Evolutionary conservation across 169 alveolate species (phyloP).

Genomic region (Plasmodium reichenowi): DNA sequence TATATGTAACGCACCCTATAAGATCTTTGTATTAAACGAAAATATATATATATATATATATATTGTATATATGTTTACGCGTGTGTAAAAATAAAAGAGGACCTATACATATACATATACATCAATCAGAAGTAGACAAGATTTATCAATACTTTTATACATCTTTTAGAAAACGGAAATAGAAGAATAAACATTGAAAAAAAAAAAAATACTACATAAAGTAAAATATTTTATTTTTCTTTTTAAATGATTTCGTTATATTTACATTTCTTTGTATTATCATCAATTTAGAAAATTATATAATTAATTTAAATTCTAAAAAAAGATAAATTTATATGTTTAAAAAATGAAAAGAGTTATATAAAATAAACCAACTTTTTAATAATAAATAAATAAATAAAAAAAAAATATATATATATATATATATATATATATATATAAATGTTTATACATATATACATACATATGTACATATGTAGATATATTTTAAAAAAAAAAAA

Average conservation of each 20-base stretch:
- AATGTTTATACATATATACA: neutral
- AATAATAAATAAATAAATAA: neutral
- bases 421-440: too few relatives aligned
- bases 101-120: slow-evolving; percentile 4
- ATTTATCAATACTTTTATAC: slow-evolving; percentile 6
- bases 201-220: slow-evolving; percentile 19
- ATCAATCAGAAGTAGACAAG: slow-evolving; percentile 36
- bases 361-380: neutral
- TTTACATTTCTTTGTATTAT: slow-evolving; percentile 7
- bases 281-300: slow-evolving; percentile 20
- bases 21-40: too few relatives aligned
- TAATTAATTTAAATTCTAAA: slow-evolving; percentile 24
- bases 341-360: slow-evolving; percentile 4
- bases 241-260: neutral
- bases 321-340: slow-evolving; percentile 4
- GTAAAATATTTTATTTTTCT: slow-evolving; percentile 12
- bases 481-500: neutral
- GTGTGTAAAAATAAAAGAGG: slow-evolving; percentile 13
- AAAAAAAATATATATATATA: neutral
- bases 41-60: too few relatives aligned
- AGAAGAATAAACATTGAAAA: neutral
- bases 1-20: too few relatives aligned
- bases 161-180: slow-evolving; percentile 2
- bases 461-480: neutral
- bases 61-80: neutral